phyloP scores from a whole-genome alignment of 169 alveolate genomes.

The Sarcocystis neurona region DNA sequence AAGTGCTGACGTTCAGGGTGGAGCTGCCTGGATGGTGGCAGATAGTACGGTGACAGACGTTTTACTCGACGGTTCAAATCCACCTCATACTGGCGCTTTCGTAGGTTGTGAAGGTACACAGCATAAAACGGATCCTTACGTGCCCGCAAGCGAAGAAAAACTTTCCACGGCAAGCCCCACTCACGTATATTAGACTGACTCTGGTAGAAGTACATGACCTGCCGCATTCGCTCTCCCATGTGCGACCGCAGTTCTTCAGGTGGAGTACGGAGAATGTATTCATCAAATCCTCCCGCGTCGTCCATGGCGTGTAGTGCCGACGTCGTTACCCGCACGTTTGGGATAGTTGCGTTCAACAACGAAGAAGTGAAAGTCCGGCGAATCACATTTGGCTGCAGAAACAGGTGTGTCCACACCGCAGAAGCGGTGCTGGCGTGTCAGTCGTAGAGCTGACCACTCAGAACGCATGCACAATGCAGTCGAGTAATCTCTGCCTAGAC shows the following conservation, averaged over 20 bases:
- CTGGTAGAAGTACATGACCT: constrained; percentile 81
- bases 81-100: constrained; percentile 56
- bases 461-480: not conserved
- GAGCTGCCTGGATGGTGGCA: constrained; percentile 48
- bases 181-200: constrained; percentile 65
- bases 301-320: constrained; percentile 86
- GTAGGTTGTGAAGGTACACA: constrained; percentile 52
- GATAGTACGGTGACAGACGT: constrained; percentile 60
- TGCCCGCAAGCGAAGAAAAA: constrained; percentile 45
- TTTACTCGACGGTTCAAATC: constrained; percentile 9
- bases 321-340: constrained; percentile 82
- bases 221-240: constrained; percentile 80
- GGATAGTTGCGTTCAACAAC: constrained; percentile 76
- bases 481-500: not conserved
- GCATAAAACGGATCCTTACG: constrained; percentile 60
- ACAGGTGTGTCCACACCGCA: not conserved
- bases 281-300: constrained; percentile 86
- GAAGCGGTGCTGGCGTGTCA: not conserved
- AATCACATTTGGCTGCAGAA: constrained; percentile 44
- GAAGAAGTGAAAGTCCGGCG: constrained; percentile 49
- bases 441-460: not conserved
- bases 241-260: constrained; percentile 88
- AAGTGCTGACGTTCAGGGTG: constrained; percentile 65
- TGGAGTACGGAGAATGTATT: constrained; percentile 81
- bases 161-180: constrained; percentile 68